Evolutionary conservation across 1,139 yeast species (phyloP).

Genomic region (Saccharomycopsis crataegensis): DNA sequence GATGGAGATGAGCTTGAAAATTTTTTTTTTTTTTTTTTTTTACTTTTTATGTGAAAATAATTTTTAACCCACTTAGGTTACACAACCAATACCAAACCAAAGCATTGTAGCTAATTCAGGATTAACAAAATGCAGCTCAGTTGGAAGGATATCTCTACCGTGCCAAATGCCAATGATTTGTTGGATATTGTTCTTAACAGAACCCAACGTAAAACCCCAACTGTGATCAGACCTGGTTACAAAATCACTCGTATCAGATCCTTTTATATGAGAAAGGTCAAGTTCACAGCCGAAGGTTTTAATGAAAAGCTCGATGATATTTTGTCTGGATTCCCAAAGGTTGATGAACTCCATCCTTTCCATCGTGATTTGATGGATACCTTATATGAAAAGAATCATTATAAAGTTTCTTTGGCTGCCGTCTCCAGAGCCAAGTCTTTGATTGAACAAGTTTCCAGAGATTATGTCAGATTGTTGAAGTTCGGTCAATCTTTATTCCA

Average conservation of each 20-base stretch:
- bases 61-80: too few relatives aligned
- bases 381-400: slow-evolving; percentile 93
- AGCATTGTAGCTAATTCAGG: too few relatives aligned
- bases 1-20: too few relatives aligned
- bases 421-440: slow-evolving; percentile 88
- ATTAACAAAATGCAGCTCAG: slow-evolving; percentile 72
- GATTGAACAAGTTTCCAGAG: slow-evolving; percentile 93
- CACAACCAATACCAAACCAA: too few relatives aligned
- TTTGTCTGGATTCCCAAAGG: slow-evolving; percentile 85
- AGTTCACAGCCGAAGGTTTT: slow-evolving; percentile 93
- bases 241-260: slow-evolving; percentile 93
- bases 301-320: slow-evolving; percentile 84
- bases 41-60: too few relatives aligned
- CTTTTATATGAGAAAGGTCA: slow-evolving; percentile 97
- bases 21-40: too few relatives aligned
- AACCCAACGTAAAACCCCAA: slow-evolving; percentile 97
- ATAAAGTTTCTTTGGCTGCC: slow-evolving; percentile 95
- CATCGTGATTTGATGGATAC: slow-evolving; percentile 98
- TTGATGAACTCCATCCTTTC: slow-evolving; percentile 96
- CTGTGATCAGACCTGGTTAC: slow-evolving; percentile 95
- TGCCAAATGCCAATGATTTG: slow-evolving; percentile 85
- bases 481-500: slow-evolving; percentile 97
- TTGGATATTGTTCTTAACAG: slow-evolving; percentile 94
- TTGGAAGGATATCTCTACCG: slow-evolving; percentile 97
- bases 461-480: slow-evolving; percentile 85